Evolutionary conservation across 2,329 filamentous ascomycete genomes (phyloP), one percentile per base, ranked within the genome.

Genomic region (Venturia aucupariae): DNA sequence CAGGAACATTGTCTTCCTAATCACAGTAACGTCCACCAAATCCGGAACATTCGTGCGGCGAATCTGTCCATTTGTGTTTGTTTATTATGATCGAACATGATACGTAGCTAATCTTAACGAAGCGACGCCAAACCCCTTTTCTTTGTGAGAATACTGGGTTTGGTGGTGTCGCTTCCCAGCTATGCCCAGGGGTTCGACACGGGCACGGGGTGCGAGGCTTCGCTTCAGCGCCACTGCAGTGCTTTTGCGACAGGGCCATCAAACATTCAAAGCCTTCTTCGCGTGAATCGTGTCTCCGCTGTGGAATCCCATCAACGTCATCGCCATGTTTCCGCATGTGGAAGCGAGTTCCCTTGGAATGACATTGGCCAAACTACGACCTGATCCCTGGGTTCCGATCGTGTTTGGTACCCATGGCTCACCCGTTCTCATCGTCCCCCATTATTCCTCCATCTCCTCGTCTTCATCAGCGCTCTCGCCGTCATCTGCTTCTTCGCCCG

Each of bases 401-500:
- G 11, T 17, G 13, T 30, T 54, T 54, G 22, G 19, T 27, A 27
- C 22, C 22, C 27, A 32, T n/a, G 27, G 51, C 24, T n/a, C 11
- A n/a, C 8, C 51, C 51, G 15, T 57, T 19, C 30, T 32, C 51
- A 57, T 57, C 51, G 30, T 35, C 51, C 8, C 51, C 22, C 22
- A 27, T 27, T 13, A 57, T n/a, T 57, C 51, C 24, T 57, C 51
- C 51, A 57, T 63, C 76, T 74, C 75, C 76, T 77, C 66, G 67
- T 57, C 51, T 22, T 57, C 71, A 7, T 71, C 72, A 4, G 70
- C 74, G 3, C 66, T 68, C 24, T 60, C 65, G 13, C 60, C 65
- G 22, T 77, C 83, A 17, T 81, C 83, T 62, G 83, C 85, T 51
- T 87, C 86, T 59, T 83, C 83, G 42, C 73, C 74, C 17, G 71